A percentile compares a stretch with the other conserved stretches of the same genome.
Conservation (phyloP, 441 rosid genomes). For the Corymbia citriodora region DNA sequence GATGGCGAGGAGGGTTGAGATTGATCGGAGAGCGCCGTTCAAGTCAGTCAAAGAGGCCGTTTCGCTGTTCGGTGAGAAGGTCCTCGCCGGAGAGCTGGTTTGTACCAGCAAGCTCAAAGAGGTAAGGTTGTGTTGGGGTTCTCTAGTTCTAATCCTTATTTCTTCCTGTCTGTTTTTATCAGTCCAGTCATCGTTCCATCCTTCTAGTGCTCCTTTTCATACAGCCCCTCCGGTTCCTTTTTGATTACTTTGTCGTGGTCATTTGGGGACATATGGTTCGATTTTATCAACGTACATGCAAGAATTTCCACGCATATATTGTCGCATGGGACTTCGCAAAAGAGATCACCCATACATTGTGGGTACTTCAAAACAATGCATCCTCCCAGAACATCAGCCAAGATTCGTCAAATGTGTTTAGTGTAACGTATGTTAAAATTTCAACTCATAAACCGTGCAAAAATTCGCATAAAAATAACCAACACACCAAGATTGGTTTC, state of each 20-base stretch:
- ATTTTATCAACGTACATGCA: background rate
- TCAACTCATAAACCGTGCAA: background rate
- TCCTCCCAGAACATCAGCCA: background rate
- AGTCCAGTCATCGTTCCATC: background rate
- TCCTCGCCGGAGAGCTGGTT: conserved; percentile 53
- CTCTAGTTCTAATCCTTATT: background rate
- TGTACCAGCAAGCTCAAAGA: conserved; percentile 42
- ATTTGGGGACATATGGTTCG: background rate
- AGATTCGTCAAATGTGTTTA: background rate
- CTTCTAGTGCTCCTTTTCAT: background rate
- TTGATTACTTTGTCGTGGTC: background rate
- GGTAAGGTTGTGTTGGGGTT: background rate
- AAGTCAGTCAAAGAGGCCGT: conserved; percentile 81
- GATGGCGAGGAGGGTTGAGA: conserved; percentile 50
- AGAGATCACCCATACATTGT: background rate
- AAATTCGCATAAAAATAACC: background rate
- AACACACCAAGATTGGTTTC: background rate
- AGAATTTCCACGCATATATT: background rate
- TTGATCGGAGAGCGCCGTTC: conserved; percentile 77
- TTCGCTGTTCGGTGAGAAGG: conserved; percentile 73
- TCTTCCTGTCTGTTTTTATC: background rate
- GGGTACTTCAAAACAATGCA: background rate
- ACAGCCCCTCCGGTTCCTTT: background rate
- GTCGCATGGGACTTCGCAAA: background rate
- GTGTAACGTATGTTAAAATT: background rate